phyloP scores from a whole-genome alignment of 768 basidiomycete species.

The Sporobolomyces roseus region DNA sequence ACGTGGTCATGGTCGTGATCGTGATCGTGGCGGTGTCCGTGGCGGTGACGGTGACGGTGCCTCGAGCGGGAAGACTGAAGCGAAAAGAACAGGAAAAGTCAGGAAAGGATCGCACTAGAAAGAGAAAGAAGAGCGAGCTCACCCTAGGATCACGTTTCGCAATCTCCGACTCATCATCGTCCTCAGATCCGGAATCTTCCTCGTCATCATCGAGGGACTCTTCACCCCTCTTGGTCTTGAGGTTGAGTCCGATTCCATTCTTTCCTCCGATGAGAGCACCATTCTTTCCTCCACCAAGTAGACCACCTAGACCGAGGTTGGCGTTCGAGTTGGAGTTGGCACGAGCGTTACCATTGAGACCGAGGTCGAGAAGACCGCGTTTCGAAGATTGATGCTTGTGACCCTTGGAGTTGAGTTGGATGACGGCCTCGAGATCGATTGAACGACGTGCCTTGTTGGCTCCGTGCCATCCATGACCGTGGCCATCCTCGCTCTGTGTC shows the following conservation, averaged over 20 bases:
- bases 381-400: constrained; percentile 1
- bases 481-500: constrained; percentile 26
- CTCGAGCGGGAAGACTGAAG: neutral
- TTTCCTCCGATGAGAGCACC: too few species aligned
- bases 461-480: constrained; percentile 27
- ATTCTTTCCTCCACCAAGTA: too few species aligned
- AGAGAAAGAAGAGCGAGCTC: too few species aligned
- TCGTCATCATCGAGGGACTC: neutral
- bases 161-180: too few species aligned
- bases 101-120: neutral
- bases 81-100: neutral
- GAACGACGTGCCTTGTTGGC: neutral
- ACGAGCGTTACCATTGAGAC: constrained; percentile 11
- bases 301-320: too few species aligned
- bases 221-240: constrained; percentile 2
- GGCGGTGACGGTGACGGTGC: constrained; percentile 8
- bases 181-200: constrained; percentile 3
- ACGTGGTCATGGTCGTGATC: constrained; percentile 9
- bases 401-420: constrained; percentile 10
- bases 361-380: constrained; percentile 18
- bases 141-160: too few species aligned
- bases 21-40: constrained; percentile 7
- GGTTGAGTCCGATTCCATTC: constrained; percentile 11
- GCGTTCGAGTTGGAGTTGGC: too few species aligned
- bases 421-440: constrained; percentile 9